These are phyloP conservation scores for Chalciporus chontae DNA, from an alignment of 768 basidiomycete genomes.

Conservation along the genomic window DNA sequence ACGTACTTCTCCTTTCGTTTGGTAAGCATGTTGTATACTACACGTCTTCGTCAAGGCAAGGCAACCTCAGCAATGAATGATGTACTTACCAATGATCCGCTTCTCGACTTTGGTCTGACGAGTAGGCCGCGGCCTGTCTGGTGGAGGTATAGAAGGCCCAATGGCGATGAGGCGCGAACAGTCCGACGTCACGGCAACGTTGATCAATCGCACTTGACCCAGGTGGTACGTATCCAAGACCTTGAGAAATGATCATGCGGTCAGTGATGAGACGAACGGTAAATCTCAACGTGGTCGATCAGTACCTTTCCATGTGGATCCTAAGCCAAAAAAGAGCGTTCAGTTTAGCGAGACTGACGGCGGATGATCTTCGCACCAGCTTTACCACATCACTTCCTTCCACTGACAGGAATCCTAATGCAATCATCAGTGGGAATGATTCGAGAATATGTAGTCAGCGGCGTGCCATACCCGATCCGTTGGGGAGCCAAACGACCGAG, in stretches of 20 bases:
- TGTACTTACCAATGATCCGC: conserved; percentile 41
- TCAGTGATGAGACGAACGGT: background rate
- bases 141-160: conserved; percentile 40
- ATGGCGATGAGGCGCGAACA: conserved; percentile 43
- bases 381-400: conserved; percentile 45
- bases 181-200: conserved; percentile 48
- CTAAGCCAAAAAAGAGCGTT: conserved; percentile 23
- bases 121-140: conserved; percentile 43
- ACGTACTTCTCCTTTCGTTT: conserved; percentile 45
- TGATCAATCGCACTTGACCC: conserved; percentile 43
- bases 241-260: conserved; percentile 14
- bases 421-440: background rate
- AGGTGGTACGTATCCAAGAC: conserved; percentile 41
- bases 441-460: background rate
- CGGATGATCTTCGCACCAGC: conserved; percentile 31
- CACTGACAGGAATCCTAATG: conserved; percentile 47
- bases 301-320: conserved; percentile 39
- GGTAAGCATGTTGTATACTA: conserved; percentile 47
- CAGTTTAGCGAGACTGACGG: background rate
- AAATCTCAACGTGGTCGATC: background rate
- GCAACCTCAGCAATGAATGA: background rate
- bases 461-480: conserved; percentile 38
- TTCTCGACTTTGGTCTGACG: conserved; percentile 47
- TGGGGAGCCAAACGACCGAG: conserved; percentile 49
- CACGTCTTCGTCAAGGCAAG: background rate